Evolutionary conservation across 176 grass and related monocot species (phyloP), one percentile per base, ranked within the genome.

Genomic region (Aegilops bicornis): DNA sequence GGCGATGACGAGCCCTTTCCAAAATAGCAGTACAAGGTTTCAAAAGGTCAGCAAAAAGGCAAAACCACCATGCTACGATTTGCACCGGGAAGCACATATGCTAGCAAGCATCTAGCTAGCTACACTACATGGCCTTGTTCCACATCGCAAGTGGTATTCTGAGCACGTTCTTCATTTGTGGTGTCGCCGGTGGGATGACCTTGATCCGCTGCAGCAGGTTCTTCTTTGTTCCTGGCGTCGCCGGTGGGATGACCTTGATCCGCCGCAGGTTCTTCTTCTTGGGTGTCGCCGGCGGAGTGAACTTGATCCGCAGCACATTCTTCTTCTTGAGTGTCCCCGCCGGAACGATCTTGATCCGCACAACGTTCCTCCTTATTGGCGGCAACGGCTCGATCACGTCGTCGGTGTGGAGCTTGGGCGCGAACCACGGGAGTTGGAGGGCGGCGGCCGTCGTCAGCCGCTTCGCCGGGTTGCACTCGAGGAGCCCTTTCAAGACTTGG

Each of bases 401-500:
- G 54, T 3, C 7, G 54, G 35, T 24, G 36, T 3, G 36, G 40
- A 75, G 13, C 72, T 75, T 20, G 4, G 72, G 43, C 23, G 25
- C 15, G 7, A 75, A 75, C 72, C 72, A 75, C 7, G 42, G 72
- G 42, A 50, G 72, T 5, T 75, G 40, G n/a, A 75, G 42, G 3
- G 43, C 72, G 8, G 24, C 72, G 37, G 69, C 69, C 36, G 37
- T 11, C 69, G 69, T 73, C 1, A 73, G 69, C 36, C 69, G 69
- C 69, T 16, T 75, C 1, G 47, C 72, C 0, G 43, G 72, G 72
- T 75, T 75, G 72, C 72, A 75, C 72, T 48, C 72, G 25, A 75
- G 72, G 30, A 75, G 72, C 70, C 70, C 70, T 9, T 27, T 27
- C 70, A 73, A 27, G n/a, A 73, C 70, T 16, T 73, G 39, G 70